Conservation (phyloP, 1,284 basidiomycete species). For the Austroboletus olivaceoglutinosus region DNA sequence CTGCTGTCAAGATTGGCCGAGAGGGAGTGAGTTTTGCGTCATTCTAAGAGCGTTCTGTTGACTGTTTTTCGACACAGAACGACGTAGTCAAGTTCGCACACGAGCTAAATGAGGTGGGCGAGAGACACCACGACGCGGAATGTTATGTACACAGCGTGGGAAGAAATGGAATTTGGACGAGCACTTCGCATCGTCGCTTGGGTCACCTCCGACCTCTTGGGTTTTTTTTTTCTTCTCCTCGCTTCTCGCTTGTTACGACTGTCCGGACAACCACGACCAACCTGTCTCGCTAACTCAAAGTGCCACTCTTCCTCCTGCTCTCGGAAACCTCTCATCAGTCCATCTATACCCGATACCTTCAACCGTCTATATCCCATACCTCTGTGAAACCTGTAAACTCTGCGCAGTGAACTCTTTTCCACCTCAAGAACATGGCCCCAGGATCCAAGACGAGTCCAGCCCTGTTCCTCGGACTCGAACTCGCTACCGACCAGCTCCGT, state of each 20-base stretch:
- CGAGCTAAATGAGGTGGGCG: constrained; percentile 38
- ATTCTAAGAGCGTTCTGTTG: neutral
- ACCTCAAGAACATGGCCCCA: constrained; percentile 43
- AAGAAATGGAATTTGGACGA: constrained; percentile 19
- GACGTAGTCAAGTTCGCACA: constrained; percentile 44
- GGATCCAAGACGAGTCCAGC: constrained; percentile 52
- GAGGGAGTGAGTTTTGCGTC: constrained; percentile 32
- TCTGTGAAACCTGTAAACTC: constrained; percentile 6
- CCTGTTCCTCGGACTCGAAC: constrained; percentile 74
- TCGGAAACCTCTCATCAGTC: constrained; percentile 10
- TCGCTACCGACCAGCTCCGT: constrained; percentile 75
- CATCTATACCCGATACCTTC: constrained; percentile 33
- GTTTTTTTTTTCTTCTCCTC: constrained; percentile 9
- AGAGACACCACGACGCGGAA: constrained; percentile 10
- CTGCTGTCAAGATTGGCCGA: constrained; percentile 41
- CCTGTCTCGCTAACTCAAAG: constrained; percentile 1
- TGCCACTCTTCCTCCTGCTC: constrained; percentile 6
- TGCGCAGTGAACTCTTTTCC: constrained; percentile 1
- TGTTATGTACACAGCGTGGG: constrained; percentile 28
- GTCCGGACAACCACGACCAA: constrained; percentile 20
- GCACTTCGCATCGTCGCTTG: constrained; percentile 12
- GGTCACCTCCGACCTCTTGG: constrained; percentile 1
- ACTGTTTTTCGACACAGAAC: constrained; percentile 28
- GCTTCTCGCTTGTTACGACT: constrained; percentile 25
- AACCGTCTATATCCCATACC: constrained; percentile 15